Percentiles rank a stretch among this genome's conserved stretches.
Evolutionary conservation across 2,329 filamentous ascomycete genomes (phyloP).

Genomic region (Lasiodiplodia citricola): DNA sequence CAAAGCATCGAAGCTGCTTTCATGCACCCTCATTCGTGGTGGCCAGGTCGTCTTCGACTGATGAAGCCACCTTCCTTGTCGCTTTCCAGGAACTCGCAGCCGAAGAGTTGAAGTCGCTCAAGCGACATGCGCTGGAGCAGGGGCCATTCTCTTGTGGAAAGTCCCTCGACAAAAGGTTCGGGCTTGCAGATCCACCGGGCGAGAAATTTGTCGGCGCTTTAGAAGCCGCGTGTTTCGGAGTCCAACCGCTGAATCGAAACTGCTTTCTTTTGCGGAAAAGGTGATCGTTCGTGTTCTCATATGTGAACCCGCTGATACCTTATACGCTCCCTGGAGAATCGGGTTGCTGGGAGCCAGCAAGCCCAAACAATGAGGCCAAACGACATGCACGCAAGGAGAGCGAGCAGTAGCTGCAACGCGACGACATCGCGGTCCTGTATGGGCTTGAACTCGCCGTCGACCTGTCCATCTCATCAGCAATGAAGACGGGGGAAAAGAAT

Average conservation of each 20-base stretch:
- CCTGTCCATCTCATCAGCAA: background rate
- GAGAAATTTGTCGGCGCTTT: background rate
- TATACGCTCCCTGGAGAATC: too few species aligned
- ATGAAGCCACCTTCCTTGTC: background rate
- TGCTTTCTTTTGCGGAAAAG: background rate
- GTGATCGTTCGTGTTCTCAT: background rate
- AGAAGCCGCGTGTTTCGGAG: background rate
- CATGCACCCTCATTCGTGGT: background rate
- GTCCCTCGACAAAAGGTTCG: too few species aligned
- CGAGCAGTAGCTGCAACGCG: constrained; percentile 12
- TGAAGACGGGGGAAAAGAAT: background rate
- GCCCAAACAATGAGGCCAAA: background rate
- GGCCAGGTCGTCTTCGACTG: background rate
- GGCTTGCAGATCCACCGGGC: background rate
- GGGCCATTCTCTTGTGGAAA: too few species aligned
- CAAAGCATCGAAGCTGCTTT: background rate
- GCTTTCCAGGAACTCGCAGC: background rate
- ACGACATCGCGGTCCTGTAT: constrained; percentile 13
- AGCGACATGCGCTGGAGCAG: background rate
- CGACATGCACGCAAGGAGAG: constrained; percentile 1
- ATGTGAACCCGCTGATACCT: background rate
- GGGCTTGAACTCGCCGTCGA: constrained; percentile 1
- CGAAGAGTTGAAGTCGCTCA: background rate
- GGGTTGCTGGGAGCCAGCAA: background rate
- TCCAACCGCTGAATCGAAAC: background rate